Base-by-base conservation (phyloP, 139 green algal species). In the Zygnema cylindricum region DNA sequence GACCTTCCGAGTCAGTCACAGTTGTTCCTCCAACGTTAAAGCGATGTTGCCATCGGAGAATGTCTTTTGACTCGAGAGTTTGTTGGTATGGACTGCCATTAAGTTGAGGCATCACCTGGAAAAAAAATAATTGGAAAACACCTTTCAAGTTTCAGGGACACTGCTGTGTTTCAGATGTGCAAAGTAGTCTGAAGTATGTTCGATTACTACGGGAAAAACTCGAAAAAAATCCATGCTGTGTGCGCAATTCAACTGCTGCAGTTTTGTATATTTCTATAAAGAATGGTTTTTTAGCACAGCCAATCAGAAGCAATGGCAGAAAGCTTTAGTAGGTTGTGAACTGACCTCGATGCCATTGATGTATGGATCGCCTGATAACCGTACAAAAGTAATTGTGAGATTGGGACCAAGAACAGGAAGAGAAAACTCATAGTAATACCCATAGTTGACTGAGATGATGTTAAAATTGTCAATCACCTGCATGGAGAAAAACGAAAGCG, bases 401-500 rank as follows among this genome's bases (percentile, higher is more conserved):
- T 79, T 79, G 7, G 71, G 71, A 16, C 71, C 71, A 11, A 43
- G 71, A 43, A 79, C 71, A 16, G 71, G 36, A 16, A 79, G 71
- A 7, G 71, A 79, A 43, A 79, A 79, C 16, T 79, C 71, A 16
- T 79, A 79, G 38, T 54, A 79, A 43, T 79, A 79, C 7, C 49
- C 49, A 7, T 7, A 25, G 49, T 16, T 7, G 16, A 63, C 7
- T 25, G 7, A 7, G 16, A 25, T 16, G 16, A 63, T 16, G 7
- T 25, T 16, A 16, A 63, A 63, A 63, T 63, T 63, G 16, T 63
- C 49, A 25, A 63, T 63, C 16, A 16, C 49, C 49, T 63, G 49
- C 7, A 63, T 63, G 49, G n/a, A n/a, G n/a, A n/a, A n/a, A n/a
- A n/a, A n/a, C n/a, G n/a, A n/a, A n/a, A n/a, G n/a, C n/a, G n/a